Conservation (phyloP, 2,329 filamentous ascomycete genomes). For the Hypoxylon sp. region DNA sequence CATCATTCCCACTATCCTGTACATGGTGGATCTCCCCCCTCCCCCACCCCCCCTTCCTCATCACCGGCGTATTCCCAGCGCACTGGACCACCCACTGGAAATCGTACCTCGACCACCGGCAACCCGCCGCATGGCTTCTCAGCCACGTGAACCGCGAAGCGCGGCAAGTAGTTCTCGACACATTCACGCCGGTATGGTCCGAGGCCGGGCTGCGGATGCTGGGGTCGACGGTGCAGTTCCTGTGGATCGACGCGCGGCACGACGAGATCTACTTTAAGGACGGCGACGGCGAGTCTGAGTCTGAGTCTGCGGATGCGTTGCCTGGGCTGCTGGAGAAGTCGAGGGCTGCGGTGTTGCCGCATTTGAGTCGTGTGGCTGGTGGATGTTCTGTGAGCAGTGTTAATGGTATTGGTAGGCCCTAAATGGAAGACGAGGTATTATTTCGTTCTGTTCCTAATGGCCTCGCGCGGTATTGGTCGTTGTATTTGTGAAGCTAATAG, state of each 20-base stretch:
- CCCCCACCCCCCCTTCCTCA: conserved; percentile 34
- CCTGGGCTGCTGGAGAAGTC: conserved; percentile 18
- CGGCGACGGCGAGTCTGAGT: neutral
- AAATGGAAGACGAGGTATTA: neutral
- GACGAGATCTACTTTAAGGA: conserved; percentile 26
- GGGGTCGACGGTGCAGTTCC: conserved; percentile 15
- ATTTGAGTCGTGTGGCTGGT: neutral
- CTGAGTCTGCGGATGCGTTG: neutral
- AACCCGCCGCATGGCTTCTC: conserved; percentile 37
- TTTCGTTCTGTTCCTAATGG: neutral
- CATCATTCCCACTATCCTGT: conserved; percentile 30
- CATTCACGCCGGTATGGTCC: conserved; percentile 40
- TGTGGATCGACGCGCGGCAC: conserved; percentile 31
- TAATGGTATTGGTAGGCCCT: neutral
- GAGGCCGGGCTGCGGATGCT: conserved; percentile 16
- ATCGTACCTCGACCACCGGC: conserved; percentile 37
- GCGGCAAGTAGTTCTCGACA: conserved; percentile 39
- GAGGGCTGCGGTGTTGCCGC: conserved; percentile 23
- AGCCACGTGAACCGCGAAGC: conserved; percentile 45
- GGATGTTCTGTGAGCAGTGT: neutral
- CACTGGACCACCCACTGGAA: conserved; percentile 28
- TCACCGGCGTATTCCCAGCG: conserved; percentile 38
- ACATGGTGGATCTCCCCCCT: conserved; percentile 37
- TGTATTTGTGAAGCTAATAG: neutral
- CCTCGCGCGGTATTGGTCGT: neutral